phyloP scores from a whole-genome alignment of 306 rosid species.

The Citrullus colocynthis region DNA sequence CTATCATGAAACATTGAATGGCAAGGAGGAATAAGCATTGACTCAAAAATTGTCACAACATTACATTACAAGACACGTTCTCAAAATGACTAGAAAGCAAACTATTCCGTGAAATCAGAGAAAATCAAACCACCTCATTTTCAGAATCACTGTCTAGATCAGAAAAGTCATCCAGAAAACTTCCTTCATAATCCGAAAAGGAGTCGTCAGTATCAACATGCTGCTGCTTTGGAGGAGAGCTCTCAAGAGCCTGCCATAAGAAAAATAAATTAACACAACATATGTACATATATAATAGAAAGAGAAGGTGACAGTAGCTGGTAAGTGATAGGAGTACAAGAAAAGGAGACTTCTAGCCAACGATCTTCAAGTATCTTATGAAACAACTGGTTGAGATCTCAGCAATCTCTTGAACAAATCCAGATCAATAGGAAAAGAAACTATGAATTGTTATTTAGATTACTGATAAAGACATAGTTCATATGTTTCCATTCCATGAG shows the following conservation, averaged over 20 bases:
- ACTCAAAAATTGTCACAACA: background rate
- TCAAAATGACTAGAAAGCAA: background rate
- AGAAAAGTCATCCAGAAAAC: constrained; percentile 45
- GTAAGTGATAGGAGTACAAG: background rate
- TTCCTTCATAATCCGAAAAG: constrained; percentile 44
- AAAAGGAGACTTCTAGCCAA: background rate
- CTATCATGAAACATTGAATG: background rate
- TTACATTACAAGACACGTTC: background rate
- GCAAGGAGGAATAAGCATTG: background rate
- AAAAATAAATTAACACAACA: background rate
- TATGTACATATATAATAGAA: background rate
- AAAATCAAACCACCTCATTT: constrained; percentile 33
- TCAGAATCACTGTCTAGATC: constrained; percentile 46
- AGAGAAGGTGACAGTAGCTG: background rate
- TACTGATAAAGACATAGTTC: background rate
- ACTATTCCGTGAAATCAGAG: background rate
- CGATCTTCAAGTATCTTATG: background rate
- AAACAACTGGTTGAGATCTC: background rate
- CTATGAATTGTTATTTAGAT: background rate
- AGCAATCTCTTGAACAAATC: background rate
- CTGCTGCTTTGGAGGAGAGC: constrained; percentile 36
- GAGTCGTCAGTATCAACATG: constrained; percentile 34
- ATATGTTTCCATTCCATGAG: background rate
- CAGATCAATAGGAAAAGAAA: background rate
- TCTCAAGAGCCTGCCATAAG: constrained; percentile 42